These are phyloP conservation scores for Phaseolus coccineus DNA, from an alignment of 331 rosid species.

Conservation along the genomic window DNA sequence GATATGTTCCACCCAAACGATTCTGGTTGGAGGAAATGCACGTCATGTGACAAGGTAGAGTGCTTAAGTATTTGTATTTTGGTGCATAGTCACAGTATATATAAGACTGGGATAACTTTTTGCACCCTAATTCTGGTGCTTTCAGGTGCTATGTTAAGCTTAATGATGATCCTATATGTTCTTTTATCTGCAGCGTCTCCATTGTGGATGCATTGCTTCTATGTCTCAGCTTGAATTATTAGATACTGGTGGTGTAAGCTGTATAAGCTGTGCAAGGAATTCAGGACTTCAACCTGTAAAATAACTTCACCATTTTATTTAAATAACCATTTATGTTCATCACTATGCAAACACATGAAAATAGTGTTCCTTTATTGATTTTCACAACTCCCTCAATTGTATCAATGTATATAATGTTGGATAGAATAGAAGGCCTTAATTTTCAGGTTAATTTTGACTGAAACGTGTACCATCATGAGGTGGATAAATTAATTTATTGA, in stretches of 20 bases:
- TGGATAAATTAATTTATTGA: constrained; percentile 26
- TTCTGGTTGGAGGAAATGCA: constrained; percentile 97
- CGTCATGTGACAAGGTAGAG: constrained; percentile 83
- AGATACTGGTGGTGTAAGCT: constrained; percentile 88
- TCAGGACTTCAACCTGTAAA: constrained; percentile 68
- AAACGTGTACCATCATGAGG: constrained; percentile 22
- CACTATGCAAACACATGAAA: constrained; percentile 10
- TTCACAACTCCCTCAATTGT: constrained; percentile 21
- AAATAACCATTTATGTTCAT: constrained; percentile 9
- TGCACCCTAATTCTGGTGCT: constrained; percentile 4
- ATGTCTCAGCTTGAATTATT: constrained; percentile 74
- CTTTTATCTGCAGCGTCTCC: constrained; percentile 74
- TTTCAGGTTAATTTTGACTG: constrained; percentile 28
- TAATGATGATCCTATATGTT: constrained; percentile 32
- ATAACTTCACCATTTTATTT: constrained; percentile 37
- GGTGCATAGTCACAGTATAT: background rate
- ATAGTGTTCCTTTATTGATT: constrained; percentile 8
- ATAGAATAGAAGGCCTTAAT: constrained; percentile 26
- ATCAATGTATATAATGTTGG: constrained; percentile 25
- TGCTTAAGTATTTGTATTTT: background rate
- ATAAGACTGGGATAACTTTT: background rate
- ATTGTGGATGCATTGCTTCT: constrained; percentile 94
- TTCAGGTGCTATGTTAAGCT: constrained; percentile 14
- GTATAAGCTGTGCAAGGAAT: constrained; percentile 68
- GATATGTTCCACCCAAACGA: constrained; percentile 79